These are phyloP conservation scores for Ustilago vetiveriae DNA, from an alignment of 1,284 basidiomycete species.

Conservation along the genomic window DNA sequence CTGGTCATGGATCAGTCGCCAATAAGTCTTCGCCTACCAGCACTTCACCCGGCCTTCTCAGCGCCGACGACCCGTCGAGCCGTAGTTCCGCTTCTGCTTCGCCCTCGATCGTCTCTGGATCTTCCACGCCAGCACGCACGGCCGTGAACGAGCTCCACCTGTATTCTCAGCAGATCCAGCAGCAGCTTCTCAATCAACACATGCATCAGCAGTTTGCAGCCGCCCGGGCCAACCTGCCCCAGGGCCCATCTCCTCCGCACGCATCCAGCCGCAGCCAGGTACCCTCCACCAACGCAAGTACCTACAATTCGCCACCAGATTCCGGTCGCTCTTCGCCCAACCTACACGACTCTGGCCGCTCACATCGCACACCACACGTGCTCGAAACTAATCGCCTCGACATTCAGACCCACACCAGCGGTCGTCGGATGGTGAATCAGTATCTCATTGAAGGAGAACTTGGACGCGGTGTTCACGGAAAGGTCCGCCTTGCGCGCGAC, in stretches of 20 bases:
- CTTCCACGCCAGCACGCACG: slow-evolving; percentile 30
- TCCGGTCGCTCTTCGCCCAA: slow-evolving; percentile 43
- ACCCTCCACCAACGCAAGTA: slow-evolving; percentile 21
- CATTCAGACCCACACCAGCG: slow-evolving; percentile 61
- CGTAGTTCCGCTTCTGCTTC: slow-evolving; percentile 28
- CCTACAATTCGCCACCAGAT: slow-evolving; percentile 37
- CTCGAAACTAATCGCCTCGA: slow-evolving; percentile 60
- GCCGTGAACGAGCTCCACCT: slow-evolving; percentile 35
- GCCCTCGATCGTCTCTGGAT: slow-evolving; percentile 29
- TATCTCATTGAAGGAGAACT: slow-evolving; percentile 65
- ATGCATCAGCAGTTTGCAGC: slow-evolving; percentile 27
- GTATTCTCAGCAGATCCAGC: slow-evolving; percentile 44
- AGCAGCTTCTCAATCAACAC: slow-evolving; percentile 41
- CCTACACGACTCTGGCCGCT: slow-evolving; percentile 15
- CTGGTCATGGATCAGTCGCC: slow-evolving; percentile 2
- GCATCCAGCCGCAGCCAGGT: slow-evolving; percentile 3
- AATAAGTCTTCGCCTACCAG: not conserved
- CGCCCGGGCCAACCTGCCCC: not conserved
- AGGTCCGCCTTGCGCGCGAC: slow-evolving; percentile 62
- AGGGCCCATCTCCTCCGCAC: slow-evolving; percentile 5
- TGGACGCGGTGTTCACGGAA: slow-evolving; percentile 64
- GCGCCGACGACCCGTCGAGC: slow-evolving; percentile 11
- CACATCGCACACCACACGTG: slow-evolving; percentile 34
- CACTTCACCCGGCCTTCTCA: slow-evolving; percentile 18
- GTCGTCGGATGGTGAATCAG: slow-evolving; percentile 66